Base-by-base conservation (phyloP, 2,329 filamentous ascomycete genomes). In the Claviceps monticola region DNA sequence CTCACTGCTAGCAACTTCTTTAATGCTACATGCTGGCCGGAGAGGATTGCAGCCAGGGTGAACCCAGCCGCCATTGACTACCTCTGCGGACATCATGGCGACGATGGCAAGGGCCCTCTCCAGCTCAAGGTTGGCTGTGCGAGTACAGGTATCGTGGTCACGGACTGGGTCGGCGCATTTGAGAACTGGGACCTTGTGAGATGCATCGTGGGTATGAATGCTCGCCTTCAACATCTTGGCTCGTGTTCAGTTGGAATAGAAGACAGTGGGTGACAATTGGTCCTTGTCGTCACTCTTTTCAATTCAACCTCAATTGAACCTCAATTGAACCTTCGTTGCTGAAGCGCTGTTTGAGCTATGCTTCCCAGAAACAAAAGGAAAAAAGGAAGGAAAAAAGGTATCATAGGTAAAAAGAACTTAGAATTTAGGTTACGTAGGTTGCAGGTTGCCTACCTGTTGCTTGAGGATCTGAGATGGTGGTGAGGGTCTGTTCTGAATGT, bases 1-100 rank as follows among this genome's bases (percentile, higher is more conserved):
- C 67, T 96, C 56, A 88, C 78, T 58, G 93, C 84, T 1, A 91
- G 85, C 66, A 96, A 96, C 70, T 97, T 97, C 72, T 97, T 91
- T 82, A 90, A 88, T 57, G 74, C 84, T 1, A 82, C 80, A 51
- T 95, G 89, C 67, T 98, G 93, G 93, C 93, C 93, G 0, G 90
- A 95, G 67, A 84, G 80, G 62, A 88, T 98, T 64, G 91, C 93
- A 1, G 83, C 81, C 19, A 88, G 86, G 70, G 76, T 95, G 48
- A 97, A 97, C 70, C 86, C 90, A 17, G 82, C 83, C 2, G 77
- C 82, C 51, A 64, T 82, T 53, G 78, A 82, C 59, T 80, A 82
- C 62, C 66, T 84, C 29, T 83, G 80, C 62, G 68, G 72, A 56
- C 68, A 68, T 13, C 81, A 84, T 62, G 76, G 74, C 46, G 71